Evolutionary conservation across 2,329 filamentous ascomycete species (phyloP).

Genomic region (Penicillium glabrum): DNA sequence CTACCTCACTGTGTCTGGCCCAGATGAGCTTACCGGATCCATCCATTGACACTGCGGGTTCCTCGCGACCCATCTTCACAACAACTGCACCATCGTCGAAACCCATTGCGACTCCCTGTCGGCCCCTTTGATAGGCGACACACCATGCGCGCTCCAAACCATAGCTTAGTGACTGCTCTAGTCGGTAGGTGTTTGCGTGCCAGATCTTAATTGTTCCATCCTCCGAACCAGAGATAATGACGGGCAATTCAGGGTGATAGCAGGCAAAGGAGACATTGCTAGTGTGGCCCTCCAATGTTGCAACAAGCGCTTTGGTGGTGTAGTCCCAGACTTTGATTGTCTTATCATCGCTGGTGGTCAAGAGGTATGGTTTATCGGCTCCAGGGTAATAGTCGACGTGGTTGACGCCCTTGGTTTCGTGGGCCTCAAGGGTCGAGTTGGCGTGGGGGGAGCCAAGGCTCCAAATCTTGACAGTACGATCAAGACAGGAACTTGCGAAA

Average conservation of each 20-base stretch:
- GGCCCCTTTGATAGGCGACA: conserved; percentile 90
- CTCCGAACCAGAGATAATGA: conserved; percentile 97
- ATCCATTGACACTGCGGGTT: conserved; percentile 98
- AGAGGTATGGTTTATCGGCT: conserved; percentile 75
- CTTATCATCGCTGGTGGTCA: conserved; percentile 94
- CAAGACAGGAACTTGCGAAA: conserved; percentile 90
- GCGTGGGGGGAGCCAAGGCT: conserved; percentile 88
- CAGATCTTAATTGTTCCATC: conserved; percentile 97
- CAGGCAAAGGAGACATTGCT: conserved; percentile 98
- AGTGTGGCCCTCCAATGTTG: conserved; percentile 93
- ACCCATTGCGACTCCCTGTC: conserved; percentile 90
- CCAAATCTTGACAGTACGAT: conserved; percentile 98
- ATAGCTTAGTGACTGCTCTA: conserved; percentile 95
- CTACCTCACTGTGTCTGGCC: conserved; percentile 91
- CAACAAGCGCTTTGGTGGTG: conserved; percentile 95
- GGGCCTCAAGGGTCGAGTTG: conserved; percentile 95
- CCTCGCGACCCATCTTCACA: conserved; percentile 94
- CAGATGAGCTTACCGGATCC: conserved; percentile 92
- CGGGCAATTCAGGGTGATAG: conserved; percentile 93
- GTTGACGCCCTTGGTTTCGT: conserved; percentile 97
- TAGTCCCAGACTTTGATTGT: conserved; percentile 99
- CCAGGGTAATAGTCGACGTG: conserved; percentile 85
- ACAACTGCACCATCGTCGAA: conserved; percentile 98
- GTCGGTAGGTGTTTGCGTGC: conserved; percentile 95
- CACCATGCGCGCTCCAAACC: conserved; percentile 96